phyloP scores from a whole-genome alignment of 805 yeast species.

The Ogataea pilisensis region DNA sequence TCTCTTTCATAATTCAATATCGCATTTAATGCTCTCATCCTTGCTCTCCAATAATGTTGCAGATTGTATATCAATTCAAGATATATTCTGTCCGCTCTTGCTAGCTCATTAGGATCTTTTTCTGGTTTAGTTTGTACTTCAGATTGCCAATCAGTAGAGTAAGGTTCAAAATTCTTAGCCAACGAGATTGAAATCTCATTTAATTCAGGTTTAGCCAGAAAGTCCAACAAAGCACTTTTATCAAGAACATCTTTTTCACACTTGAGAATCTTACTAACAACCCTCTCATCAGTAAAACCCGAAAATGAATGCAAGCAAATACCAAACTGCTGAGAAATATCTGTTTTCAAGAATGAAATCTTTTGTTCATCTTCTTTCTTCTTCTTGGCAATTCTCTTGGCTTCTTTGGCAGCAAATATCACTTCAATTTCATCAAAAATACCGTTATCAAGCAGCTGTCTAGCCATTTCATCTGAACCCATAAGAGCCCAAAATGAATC shows the following conservation, averaged over 20 bases:
- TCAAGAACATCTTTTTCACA: conserved; percentile 72
- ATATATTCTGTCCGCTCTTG: conserved; percentile 82
- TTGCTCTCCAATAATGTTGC: conserved; percentile 86
- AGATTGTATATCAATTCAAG: conserved; percentile 79
- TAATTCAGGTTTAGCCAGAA: conserved; percentile 70
- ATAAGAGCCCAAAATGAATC: conserved; percentile 82
- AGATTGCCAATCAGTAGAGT: conserved; percentile 65
- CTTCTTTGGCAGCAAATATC: conserved; percentile 81
- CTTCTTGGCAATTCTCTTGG: conserved; percentile 44
- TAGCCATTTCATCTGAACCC: conserved; percentile 54
- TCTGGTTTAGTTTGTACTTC: conserved; percentile 43
- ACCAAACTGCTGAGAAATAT: conserved; percentile 90
- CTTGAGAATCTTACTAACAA: conserved; percentile 65
- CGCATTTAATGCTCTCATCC: conserved; percentile 78
- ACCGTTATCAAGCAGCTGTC: conserved; percentile 68
- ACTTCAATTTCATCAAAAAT: conserved; percentile 79
- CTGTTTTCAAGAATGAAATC: conserved; percentile 70
- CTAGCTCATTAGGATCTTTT: conserved; percentile 71
- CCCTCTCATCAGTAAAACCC: conserved; percentile 53
- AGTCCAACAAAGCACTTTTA: conserved; percentile 75
- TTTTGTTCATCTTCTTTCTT: conserved; percentile 49
- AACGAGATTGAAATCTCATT: conserved; percentile 69
- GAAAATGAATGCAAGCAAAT: conserved; percentile 84
- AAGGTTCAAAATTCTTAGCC: conserved; percentile 74
- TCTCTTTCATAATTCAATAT: conserved; percentile 73